phyloP scores from a whole-genome alignment of 441 rosid genomes.

The Hura crepitans region DNA sequence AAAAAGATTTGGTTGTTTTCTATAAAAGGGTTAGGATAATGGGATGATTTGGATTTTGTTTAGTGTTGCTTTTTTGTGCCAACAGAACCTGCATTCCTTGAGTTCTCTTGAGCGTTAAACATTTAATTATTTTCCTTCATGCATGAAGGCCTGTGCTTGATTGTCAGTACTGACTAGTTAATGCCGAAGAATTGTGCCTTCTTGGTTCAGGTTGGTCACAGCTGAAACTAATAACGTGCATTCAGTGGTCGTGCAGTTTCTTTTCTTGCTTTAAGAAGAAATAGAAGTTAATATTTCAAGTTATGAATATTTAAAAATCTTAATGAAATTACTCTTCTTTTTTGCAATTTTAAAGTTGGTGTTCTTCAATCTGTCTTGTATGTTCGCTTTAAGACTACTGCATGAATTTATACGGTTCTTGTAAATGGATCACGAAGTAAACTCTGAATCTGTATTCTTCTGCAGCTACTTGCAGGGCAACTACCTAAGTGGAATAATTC shows the following conservation, averaged over 20 bases:
- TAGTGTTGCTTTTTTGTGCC: not conserved
- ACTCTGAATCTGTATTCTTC: slow-evolving; percentile 21
- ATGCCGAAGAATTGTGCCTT: slow-evolving; percentile 8
- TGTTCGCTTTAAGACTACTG: not conserved
- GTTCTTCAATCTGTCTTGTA: not conserved
- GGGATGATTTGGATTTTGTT: not conserved
- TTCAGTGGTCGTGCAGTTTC: not conserved
- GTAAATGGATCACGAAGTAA: slow-evolving; percentile 9
- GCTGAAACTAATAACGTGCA: not conserved
- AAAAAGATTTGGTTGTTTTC: too few relatives aligned
- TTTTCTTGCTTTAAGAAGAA: not conserved
- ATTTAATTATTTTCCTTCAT: not conserved
- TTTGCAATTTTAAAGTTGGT: not conserved
- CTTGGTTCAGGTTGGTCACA: not conserved
- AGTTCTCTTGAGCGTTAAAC: not conserved
- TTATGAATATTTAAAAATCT: slow-evolving; percentile 4
- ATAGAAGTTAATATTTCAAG: not conserved
- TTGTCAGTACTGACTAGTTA: not conserved
- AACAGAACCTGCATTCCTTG: not conserved
- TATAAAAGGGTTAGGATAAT: not conserved
- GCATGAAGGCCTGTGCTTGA: not conserved
- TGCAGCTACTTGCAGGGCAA: slow-evolving; percentile 85
- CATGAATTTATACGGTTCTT: not conserved
- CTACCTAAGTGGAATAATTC: slow-evolving; percentile 74
- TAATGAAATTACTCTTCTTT: not conserved